A percentile compares a stretch with the other conserved stretches of the same genome.
Evolutionary conservation across 345 rosid genomes (phyloP).

Genomic region (Carallia brachiata): DNA sequence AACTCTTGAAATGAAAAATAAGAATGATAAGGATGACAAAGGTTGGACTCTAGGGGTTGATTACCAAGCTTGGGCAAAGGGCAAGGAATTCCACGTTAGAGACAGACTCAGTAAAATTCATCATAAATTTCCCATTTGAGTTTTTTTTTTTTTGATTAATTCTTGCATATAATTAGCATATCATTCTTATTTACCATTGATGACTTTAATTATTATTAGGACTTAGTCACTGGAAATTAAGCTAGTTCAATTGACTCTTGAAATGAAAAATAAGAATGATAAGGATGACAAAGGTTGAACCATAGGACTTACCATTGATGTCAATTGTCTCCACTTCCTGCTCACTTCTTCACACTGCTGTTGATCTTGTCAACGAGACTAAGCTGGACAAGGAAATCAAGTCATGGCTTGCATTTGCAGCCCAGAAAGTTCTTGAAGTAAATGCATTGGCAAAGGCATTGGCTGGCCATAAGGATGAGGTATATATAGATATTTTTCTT

Average conservation of each 20-base stretch:
- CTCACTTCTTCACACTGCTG: constrained; percentile 97
- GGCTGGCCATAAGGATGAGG: constrained; percentile 87
- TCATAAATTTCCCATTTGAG: too few species aligned
- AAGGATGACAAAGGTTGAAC: constrained; percentile 35
- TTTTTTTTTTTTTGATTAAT: neutral
- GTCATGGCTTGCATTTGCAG: constrained; percentile 98
- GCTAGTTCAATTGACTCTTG: too few species aligned
- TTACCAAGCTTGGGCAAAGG: constrained; percentile 30
- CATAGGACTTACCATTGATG: neutral
- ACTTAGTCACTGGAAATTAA: too few species aligned
- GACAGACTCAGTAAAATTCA: constrained; percentile 31
- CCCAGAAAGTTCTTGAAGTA: constrained; percentile 92
- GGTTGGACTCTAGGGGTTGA: constrained; percentile 37
- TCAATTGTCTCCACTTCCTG: constrained; percentile 80
- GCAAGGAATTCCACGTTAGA: constrained; percentile 28
- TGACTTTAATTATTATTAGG: too few species aligned
- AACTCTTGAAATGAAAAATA: too few species aligned
- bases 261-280: too few species aligned
- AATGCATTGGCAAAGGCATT: constrained; percentile 89
- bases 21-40: constrained; percentile 6
- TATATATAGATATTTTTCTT: constrained; percentile 21
- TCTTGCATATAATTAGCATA: neutral
- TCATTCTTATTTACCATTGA: too few species aligned
- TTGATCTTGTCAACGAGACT: constrained; percentile 83
- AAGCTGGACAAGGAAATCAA: constrained; percentile 84